Evolutionary conservation across 371 early-diverging fungal genomes (phyloP).

Genomic region (Sporodiniella umbellata): DNA sequence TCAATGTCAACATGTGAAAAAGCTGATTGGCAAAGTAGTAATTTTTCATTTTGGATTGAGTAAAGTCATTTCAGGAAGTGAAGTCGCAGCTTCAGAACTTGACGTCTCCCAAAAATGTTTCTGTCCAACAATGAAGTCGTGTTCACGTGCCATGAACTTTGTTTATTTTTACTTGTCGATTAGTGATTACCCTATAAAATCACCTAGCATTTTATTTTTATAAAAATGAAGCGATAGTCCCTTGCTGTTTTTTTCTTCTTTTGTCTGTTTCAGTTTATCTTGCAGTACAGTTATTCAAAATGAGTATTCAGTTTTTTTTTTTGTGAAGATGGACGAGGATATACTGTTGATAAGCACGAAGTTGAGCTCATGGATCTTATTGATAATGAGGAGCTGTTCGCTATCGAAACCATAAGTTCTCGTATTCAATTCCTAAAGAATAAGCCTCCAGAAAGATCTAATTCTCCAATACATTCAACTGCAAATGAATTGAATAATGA

Average conservation of each 20-base stretch:
- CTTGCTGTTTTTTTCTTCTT: constrained; percentile 5
- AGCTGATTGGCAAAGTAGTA: too few species aligned
- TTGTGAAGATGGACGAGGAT: constrained; percentile 13
- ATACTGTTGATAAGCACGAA: constrained; percentile 15
- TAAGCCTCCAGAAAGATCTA: constrained; percentile 4
- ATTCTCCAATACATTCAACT: constrained; percentile 2
- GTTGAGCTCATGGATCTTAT: constrained; percentile 18
- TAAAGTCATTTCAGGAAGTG: constrained; percentile 14
- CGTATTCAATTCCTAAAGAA: constrained; percentile 10
- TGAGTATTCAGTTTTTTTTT: constrained; percentile 10
- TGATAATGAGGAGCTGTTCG: constrained; percentile 17
- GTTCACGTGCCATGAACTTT: constrained; percentile 8
- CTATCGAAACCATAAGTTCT: constrained; percentile 16
- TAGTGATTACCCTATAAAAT: constrained; percentile 6
- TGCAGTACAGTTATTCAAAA: constrained; percentile 8
- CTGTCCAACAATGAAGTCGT: constrained; percentile 12
- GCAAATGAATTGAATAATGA: constrained; percentile 3
- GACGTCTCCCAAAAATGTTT: constrained; percentile 13
- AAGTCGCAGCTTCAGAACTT: constrained; percentile 16
- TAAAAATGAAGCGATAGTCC: constrained; percentile 3
- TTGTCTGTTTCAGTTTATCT: constrained; percentile 7
- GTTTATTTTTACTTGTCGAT: constrained; percentile 14
- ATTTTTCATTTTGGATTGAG: too few species aligned
- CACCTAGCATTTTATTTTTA: background rate
- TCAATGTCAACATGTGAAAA: too few species aligned